A percentile compares a stretch with the other conserved stretches of the same genome.
Conservation (phyloP, 306 rosid genomes). For the Cucurbita moschata region DNA sequence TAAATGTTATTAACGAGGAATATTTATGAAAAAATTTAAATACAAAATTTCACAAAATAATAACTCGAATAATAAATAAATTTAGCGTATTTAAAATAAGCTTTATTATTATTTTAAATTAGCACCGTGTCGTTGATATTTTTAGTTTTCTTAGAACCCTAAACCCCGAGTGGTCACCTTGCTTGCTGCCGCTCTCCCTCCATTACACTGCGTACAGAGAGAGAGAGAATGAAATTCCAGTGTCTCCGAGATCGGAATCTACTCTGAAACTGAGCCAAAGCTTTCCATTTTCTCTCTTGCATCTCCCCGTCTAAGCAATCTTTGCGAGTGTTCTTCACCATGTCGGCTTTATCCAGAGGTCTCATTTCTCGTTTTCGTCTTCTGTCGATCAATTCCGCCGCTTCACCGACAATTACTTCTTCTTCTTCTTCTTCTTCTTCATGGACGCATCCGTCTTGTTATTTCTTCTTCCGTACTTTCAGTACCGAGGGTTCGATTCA, state of each 20-base stretch:
- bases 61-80: no score
- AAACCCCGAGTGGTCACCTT: background rate
- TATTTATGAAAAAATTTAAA: no score
- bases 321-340: conserved; percentile 10
- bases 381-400: conserved; percentile 6
- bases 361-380: conserved; percentile 42
- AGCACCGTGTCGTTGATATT: no score
- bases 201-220: background rate
- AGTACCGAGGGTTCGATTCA: conserved; percentile 27
- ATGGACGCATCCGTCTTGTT: background rate
- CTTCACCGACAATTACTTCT: background rate
- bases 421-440: background rate
- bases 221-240: background rate
- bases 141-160: background rate
- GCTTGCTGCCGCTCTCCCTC: background rate
- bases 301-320: background rate
- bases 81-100: no score
- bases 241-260: background rate
- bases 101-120: no score
- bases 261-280: background rate
- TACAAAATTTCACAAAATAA: no score
- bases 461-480: conserved; percentile 18
- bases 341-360: conserved; percentile 63
- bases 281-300: background rate
- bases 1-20: no score